These are phyloP conservation scores for Rhododendron simsii DNA, from an alignment of 148 eudicot species.

Conservation along the genomic window DNA sequence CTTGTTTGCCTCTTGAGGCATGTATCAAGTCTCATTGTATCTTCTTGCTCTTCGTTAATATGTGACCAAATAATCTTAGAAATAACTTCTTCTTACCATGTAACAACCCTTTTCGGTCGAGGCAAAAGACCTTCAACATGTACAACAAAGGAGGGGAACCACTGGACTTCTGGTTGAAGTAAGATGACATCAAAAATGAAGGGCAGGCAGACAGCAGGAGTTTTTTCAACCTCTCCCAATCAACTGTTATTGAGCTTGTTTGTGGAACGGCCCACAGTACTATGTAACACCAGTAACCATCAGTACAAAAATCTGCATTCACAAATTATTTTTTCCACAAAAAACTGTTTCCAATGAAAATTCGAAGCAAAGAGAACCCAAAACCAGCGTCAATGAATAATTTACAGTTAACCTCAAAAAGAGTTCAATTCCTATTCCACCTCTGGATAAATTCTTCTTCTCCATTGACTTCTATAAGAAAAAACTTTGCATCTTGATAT, in stretches of 20 bases:
- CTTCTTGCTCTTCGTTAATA: no score
- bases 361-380: no score
- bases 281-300: conserved; percentile 80
- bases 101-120: conserved; percentile 64
- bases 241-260: conserved; percentile 30
- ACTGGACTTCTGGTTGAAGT: conserved; percentile 37
- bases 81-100: conserved; percentile 40
- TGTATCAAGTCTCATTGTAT: no score
- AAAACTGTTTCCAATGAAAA: no score
- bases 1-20: no score
- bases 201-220: conserved; percentile 56
- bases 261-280: conserved; percentile 68
- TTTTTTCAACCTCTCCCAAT: conserved; percentile 61
- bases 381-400: no score
- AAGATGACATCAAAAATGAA: conserved; percentile 49
- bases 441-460: no score
- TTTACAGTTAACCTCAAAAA: no score
- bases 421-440: no score
- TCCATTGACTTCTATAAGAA: no score
- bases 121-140: conserved; percentile 56
- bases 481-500: no score
- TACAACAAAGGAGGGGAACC: conserved; percentile 32
- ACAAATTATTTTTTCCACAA: neutral
- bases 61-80: no score
- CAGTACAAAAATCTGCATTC: conserved; percentile 61